Conservation (phyloP, 1,284 basidiomycete species). For the Mycena sp. region DNA sequence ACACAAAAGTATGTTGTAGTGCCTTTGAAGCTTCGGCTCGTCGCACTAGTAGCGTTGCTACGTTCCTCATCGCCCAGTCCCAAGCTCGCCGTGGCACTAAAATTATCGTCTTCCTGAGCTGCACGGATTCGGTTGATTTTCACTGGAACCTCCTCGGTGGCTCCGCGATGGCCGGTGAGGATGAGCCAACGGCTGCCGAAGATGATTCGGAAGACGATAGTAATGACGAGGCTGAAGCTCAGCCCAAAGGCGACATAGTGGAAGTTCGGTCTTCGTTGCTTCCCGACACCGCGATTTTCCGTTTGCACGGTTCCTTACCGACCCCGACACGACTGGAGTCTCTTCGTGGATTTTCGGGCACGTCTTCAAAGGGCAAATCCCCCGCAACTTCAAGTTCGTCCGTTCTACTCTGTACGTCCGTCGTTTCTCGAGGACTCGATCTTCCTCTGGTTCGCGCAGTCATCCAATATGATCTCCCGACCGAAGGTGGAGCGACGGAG, state of each 20-base stretch:
- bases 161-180: conserved; percentile 71
- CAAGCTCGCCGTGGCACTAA: conserved; percentile 62
- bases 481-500: conserved; percentile 96
- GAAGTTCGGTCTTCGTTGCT: conserved; percentile 79
- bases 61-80: conserved; percentile 77
- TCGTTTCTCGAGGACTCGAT: conserved; percentile 98
- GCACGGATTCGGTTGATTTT: conserved; percentile 98
- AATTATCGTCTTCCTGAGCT: conserved; percentile 96
- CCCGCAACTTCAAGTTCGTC: conserved; percentile 54
- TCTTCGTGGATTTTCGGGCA: conserved; percentile 81
- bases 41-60: conserved; percentile 88
- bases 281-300: conserved; percentile 84
- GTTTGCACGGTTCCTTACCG: conserved; percentile 95
- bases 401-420: conserved; percentile 94
- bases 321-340: conserved; percentile 85
- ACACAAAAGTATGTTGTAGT: conserved; percentile 94
- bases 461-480: conserved; percentile 96
- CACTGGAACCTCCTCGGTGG: conserved; percentile 92
- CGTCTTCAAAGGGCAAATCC: conserved; percentile 46
- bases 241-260: conserved; percentile 55
- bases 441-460: conserved; percentile 95
- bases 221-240: conserved; percentile 87
- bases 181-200: conserved; percentile 41
- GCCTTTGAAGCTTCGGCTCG: conserved; percentile 93
- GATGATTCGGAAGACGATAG: conserved; percentile 40